phyloP scores from a whole-genome alignment of 805 yeast species.

The Metschnikowia sp. region DNA sequence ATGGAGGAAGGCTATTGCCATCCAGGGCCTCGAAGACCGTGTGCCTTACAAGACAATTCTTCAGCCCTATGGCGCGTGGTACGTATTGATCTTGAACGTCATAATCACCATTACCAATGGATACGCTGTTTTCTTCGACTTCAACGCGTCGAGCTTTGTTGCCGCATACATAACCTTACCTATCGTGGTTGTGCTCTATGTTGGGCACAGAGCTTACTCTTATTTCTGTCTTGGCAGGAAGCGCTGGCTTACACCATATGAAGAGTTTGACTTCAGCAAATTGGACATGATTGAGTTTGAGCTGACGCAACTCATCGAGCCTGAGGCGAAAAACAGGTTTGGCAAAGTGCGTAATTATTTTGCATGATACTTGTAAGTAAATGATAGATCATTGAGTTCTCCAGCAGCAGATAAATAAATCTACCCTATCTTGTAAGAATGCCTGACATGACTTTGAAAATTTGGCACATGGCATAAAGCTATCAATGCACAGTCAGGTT shows the following conservation, averaged over 20 bases:
- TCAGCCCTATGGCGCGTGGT: constrained; percentile 59
- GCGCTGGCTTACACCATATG: constrained; percentile 46
- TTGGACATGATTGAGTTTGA: constrained; percentile 58
- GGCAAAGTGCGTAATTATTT: neutral
- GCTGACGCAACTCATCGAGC: constrained; percentile 33
- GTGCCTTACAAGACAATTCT: constrained; percentile 54
- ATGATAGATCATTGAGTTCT: too few relatives aligned
- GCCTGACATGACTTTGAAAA: too few relatives aligned
- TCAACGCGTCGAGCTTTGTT: constrained; percentile 55
- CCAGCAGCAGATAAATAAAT: too few relatives aligned
- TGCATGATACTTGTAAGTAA: neutral
- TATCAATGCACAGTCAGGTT: too few relatives aligned
- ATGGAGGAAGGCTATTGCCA: constrained; percentile 61
- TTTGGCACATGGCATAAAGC: too few relatives aligned
- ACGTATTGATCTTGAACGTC: constrained; percentile 46
- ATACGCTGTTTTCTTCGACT: constrained; percentile 61
- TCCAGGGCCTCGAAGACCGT: constrained; percentile 51
- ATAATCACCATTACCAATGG: constrained; percentile 70
- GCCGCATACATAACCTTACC: constrained; percentile 74
- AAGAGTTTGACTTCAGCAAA: constrained; percentile 59
- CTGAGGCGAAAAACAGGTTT: constrained; percentile 1
- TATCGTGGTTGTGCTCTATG: constrained; percentile 48
- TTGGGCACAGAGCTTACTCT: constrained; percentile 53
- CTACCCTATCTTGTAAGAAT: too few relatives aligned
- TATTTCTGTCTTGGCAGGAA: constrained; percentile 24